Evolutionary conservation across 441 rosid species (phyloP).

Genomic region (Hypseocharis bilobata): DNA sequence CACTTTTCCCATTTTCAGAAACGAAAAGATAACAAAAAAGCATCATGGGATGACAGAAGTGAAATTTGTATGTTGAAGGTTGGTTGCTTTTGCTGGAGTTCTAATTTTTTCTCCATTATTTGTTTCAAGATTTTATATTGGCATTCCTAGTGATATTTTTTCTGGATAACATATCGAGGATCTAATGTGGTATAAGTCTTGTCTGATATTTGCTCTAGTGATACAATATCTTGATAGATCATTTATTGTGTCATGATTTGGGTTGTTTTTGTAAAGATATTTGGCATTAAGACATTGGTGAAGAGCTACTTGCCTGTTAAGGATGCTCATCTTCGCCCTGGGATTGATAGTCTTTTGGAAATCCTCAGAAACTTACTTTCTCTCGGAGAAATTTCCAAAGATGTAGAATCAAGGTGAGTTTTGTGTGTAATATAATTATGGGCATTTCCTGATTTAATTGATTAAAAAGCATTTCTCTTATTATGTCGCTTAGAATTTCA

Average conservation of each 20-base stretch:
- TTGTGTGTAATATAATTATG: background rate
- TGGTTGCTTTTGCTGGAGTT: conserved; percentile 22
- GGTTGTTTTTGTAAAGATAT: conserved; percentile 48
- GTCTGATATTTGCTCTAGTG: background rate
- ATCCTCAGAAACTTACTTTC: conserved; percentile 57
- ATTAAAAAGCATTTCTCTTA: conserved; percentile 16
- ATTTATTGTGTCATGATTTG: background rate
- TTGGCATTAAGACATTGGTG: conserved; percentile 87
- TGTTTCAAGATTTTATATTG: background rate
- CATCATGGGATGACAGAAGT: conserved; percentile 75
- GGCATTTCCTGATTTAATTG: background rate
- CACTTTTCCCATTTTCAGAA: conserved; percentile 46
- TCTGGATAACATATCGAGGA: conserved; percentile 1
- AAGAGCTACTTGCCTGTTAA: conserved; percentile 89
- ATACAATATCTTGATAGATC: conserved; percentile 19
- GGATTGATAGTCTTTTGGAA: conserved; percentile 61
- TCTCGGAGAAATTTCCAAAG: conserved; percentile 74
- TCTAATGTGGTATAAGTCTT: background rate
- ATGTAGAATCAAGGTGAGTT: conserved; percentile 65
- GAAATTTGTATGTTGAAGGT: conserved; percentile 90
- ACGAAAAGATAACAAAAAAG: conserved; percentile 37
- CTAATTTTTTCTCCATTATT: background rate
- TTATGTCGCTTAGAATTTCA: conserved; percentile 17
- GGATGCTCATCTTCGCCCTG: conserved; percentile 91
- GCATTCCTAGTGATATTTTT: background rate